Base-by-base conservation (phyloP, 352 stramenopile species). In the Globisporangium mamillatum region DNA sequence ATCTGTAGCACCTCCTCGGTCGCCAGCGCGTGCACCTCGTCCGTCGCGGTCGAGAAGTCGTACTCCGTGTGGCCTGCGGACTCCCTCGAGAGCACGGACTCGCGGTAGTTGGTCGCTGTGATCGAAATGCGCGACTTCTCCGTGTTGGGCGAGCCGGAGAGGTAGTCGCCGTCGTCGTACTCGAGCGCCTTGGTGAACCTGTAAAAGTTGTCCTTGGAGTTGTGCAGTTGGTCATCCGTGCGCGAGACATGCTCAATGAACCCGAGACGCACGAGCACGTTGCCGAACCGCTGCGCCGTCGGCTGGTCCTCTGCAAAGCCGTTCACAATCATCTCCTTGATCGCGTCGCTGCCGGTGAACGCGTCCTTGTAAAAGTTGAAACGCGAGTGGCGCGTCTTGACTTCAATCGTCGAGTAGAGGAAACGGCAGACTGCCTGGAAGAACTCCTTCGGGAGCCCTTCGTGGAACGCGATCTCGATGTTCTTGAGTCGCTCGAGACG, bases 341-440 rank as follows among this genome's bases (percentile, higher is more conserved):
- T 80, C 12, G 82, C 81, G 60, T 95, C 88, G 58, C 76, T 79
- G 58, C 88, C 88, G 1, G 86, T 85, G 70, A 95, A 95, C 10
- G 86, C 72, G 70, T 95, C 88, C 71, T 95, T 95, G 79, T 91
- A 92, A 62, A 93, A 93, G 66, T 90, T 93, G 73, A 95, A 93
- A 10, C 83, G 81, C 61, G 86, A 90, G 69, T 94, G 86, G 18
- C 86, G 78, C 7, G 85, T 93, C 80, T 94, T 94, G 66, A 93
- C 66, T 58, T 95, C 88, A 41, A 95, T 63, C 7, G 78, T 81
- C n/a, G 82, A 79, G 50, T 89, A 76, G 32, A 95, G 73, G 67
- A 93, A 95, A 12, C 88, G 86, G 24, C 74, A 75, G 9, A 95
- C 67, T 12, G 84, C 77, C 66, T 85, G 76, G 68, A 91, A 95